These are phyloP conservation scores for Sphagnum fallax DNA, from an alignment of 228 moss, liverwort and hornwort species.

Conservation along the genomic window DNA sequence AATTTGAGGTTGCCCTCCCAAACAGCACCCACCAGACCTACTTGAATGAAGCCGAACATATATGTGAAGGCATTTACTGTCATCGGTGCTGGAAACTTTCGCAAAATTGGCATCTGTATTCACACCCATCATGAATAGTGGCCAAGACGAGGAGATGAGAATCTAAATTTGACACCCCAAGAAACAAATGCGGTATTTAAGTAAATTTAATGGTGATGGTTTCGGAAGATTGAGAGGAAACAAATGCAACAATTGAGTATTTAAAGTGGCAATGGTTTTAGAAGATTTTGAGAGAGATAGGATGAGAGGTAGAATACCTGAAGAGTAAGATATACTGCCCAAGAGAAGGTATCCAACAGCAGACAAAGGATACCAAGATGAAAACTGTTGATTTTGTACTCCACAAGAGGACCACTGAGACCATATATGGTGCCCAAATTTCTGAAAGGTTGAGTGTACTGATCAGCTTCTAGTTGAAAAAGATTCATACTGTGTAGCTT, in stretches of 20 bases:
- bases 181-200: not conserved
- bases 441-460: not conserved
- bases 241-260: not conserved
- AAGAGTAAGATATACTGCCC: not conserved
- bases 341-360: not conserved
- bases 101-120: slow-evolving; percentile 16
- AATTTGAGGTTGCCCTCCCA: slow-evolving; percentile 14
- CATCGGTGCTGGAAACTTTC: slow-evolving; percentile 29
- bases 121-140: too few relatives aligned
- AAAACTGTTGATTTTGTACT: not conserved
- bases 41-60: slow-evolving; percentile 33
- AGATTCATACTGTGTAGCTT: not conserved
- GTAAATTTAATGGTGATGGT: not conserved
- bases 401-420: slow-evolving; percentile 8
- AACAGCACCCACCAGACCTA: slow-evolving; percentile 22
- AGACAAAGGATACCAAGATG: not conserved
- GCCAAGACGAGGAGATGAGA: too few relatives aligned
- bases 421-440: not conserved
- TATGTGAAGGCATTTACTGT: slow-evolving; percentile 22
- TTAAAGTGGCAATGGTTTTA: not conserved
- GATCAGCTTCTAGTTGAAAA: not conserved
- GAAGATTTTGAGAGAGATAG: not conserved
- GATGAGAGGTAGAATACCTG: not conserved
- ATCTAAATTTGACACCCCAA: not conserved
- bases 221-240: not conserved